Conservation (phyloP, 352 stramenopile species). For the Phytophthora cajani region DNA sequence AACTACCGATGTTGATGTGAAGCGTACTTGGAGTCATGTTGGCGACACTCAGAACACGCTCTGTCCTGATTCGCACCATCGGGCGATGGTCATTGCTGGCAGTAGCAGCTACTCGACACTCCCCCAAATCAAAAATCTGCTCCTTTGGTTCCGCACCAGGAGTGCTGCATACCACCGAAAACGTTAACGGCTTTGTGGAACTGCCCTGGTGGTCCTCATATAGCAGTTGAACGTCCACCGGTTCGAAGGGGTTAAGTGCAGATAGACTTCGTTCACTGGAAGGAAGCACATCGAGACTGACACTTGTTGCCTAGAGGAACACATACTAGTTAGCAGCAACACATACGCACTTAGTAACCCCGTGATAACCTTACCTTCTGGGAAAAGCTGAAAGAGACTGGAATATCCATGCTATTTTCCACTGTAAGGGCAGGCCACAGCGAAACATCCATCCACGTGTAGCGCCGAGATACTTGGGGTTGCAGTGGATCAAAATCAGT, state of each 20-base stretch:
- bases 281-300: constrained; percentile 31
- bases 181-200: constrained; percentile 7
- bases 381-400: constrained; percentile 38
- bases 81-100: constrained; percentile 20
- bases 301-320: constrained; percentile 18
- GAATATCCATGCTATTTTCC: constrained; percentile 46
- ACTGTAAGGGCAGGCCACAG: constrained; percentile 54
- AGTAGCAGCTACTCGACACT: constrained; percentile 35
- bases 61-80: constrained; percentile 43
- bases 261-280: constrained; percentile 35
- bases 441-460: constrained; percentile 61
- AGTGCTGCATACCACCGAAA: constrained; percentile 28
- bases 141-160: constrained; percentile 23
- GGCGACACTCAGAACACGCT: constrained; percentile 42
- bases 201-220: constrained; percentile 16
- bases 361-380: constrained; percentile 43
- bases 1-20: constrained; percentile 25
- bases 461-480: constrained; percentile 46
- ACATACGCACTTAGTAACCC: not conserved
- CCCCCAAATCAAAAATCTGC: constrained; percentile 45
- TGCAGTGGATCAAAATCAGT: constrained; percentile 56
- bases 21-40: constrained; percentile 39
- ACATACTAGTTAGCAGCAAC: constrained; percentile 18
- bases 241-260: constrained; percentile 50
- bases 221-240: constrained; percentile 24